Evolutionary conservation across 331 rosid genomes (phyloP).

Genomic region (Rhamnella rubrinervis): DNA sequence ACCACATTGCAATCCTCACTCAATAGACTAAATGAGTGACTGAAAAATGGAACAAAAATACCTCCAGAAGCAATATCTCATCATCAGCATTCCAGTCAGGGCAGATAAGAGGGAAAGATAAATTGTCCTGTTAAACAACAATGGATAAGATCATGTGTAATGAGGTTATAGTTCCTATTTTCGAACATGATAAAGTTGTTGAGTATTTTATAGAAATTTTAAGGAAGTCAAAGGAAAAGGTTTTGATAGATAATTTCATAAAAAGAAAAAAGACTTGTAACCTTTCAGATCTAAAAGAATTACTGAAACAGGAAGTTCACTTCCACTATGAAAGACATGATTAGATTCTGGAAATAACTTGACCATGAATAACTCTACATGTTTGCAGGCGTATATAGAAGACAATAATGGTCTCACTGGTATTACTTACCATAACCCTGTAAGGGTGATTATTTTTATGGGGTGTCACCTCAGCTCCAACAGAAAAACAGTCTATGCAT

Average conservation of each 20-base stretch:
- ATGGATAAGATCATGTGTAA: constrained; percentile 16
- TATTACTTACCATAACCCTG: constrained; percentile 83
- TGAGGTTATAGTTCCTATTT: constrained; percentile 7
- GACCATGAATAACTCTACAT: constrained; percentile 3
- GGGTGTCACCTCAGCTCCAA: constrained; percentile 92
- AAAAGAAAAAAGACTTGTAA: neutral
- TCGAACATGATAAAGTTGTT: neutral
- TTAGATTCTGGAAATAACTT: constrained; percentile 12
- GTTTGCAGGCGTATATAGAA: neutral
- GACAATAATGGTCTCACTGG: neutral
- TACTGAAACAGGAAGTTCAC: constrained; percentile 2
- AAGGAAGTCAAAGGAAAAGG: neutral
- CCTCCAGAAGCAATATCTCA: constrained; percentile 95
- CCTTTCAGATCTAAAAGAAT: neutral
- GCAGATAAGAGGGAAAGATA: constrained; percentile 92
- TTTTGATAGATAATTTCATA: neutral
- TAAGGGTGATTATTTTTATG: constrained; percentile 90
- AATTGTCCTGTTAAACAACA: constrained; percentile 69
- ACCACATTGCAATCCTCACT: neutral
- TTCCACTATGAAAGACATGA: neutral
- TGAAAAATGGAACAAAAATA: constrained; percentile 28
- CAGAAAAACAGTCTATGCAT: constrained; percentile 92
- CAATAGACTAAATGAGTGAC: neutral
- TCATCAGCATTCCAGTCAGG: constrained; percentile 99
- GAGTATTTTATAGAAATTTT: constrained; percentile 1